Conservation (phyloP, 139 green algal species). For the Pseudopediastrum boryanum region DNA sequence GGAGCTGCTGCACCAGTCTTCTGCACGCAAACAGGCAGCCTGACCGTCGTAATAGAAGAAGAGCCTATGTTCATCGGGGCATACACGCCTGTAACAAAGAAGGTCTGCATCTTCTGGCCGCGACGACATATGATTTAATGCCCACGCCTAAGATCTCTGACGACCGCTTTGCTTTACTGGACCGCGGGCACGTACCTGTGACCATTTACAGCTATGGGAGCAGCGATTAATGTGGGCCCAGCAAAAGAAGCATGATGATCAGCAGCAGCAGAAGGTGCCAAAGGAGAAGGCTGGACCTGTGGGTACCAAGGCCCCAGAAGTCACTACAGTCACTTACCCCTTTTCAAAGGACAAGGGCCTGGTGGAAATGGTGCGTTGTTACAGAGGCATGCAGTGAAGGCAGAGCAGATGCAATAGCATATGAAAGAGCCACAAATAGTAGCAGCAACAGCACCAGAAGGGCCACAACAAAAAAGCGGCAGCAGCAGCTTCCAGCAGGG, state of each 20-base stretch:
- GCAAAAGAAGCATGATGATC: conserved; percentile 4
- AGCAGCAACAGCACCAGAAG: not conserved
- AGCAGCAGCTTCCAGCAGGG: not conserved
- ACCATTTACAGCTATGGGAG: conserved; percentile 63
- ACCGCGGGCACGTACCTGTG: conserved; percentile 6
- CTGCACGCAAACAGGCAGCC: too few species aligned
- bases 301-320: conserved; percentile 22
- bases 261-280: not conserved
- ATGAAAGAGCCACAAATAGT: not conserved
- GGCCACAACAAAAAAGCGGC: not conserved
- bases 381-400: not conserved
- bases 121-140: not conserved
- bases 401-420: not conserved
- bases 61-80: conserved; percentile 44
- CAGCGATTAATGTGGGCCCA: conserved; percentile 33
- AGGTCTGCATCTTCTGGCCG: not conserved
- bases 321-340: conserved; percentile 51
- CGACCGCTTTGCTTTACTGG: not conserved
- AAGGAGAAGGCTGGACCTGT: not conserved
- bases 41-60: too few species aligned
- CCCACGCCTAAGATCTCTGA: too few species aligned
- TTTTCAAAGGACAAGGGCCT: conserved; percentile 63
- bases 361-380: conserved; percentile 52
- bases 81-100: conserved; percentile 70
- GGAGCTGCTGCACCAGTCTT: too few species aligned